A percentile compares a stretch with the other conserved stretches of the same genome.
Conservation (phyloP, 139 green algal genomes). For the Picochlorum sp. region DNA sequence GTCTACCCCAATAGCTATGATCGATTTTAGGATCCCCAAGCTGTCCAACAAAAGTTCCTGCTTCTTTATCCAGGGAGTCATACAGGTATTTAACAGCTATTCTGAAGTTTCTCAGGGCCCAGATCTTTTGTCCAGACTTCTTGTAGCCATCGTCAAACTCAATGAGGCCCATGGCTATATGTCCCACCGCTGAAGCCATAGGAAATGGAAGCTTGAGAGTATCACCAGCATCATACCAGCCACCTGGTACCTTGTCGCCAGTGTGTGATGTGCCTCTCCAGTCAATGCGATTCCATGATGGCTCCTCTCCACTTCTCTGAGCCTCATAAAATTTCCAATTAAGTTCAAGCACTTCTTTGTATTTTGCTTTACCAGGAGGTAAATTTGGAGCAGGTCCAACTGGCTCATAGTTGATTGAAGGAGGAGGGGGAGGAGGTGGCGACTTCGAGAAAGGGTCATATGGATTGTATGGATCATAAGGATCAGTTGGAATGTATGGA, state of each 20-base stretch:
- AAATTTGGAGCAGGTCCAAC: not conserved
- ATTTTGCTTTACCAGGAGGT: slow-evolving; percentile 9
- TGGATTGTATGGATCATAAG: not conserved
- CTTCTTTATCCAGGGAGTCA: not conserved
- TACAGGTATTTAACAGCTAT: not conserved
- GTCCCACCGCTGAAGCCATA: slow-evolving; percentile 27
- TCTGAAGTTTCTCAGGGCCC: slow-evolving; percentile 3
- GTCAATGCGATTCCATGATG: slow-evolving; percentile 25
- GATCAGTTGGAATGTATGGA: not conserved
- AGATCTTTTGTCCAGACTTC: not conserved
- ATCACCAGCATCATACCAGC: slow-evolving; percentile 27
- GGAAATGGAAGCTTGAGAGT: slow-evolving; percentile 51
- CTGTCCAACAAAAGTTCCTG: slow-evolving; percentile 2
- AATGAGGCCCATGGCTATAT: slow-evolving; percentile 43
- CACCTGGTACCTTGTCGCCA: not conserved
- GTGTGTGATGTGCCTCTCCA: slow-evolving; percentile 34
- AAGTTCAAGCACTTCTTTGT: slow-evolving; percentile 19
- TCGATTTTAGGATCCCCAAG: slow-evolving; percentile 17
- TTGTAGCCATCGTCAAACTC: slow-evolving; percentile 34
- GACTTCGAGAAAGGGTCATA: not conserved
- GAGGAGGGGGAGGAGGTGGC: slow-evolving; percentile 1
- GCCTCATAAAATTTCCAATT: slow-evolving; percentile 35
- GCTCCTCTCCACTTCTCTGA: slow-evolving; percentile 24
- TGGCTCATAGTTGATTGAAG: not conserved
- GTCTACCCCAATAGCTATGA: slow-evolving; percentile 49